Evolutionary conservation across 495 filamentous ascomycete genomes (phyloP), one percentile per base, ranked within the genome.

Genomic region (Clavariopsis aquatica): DNA sequence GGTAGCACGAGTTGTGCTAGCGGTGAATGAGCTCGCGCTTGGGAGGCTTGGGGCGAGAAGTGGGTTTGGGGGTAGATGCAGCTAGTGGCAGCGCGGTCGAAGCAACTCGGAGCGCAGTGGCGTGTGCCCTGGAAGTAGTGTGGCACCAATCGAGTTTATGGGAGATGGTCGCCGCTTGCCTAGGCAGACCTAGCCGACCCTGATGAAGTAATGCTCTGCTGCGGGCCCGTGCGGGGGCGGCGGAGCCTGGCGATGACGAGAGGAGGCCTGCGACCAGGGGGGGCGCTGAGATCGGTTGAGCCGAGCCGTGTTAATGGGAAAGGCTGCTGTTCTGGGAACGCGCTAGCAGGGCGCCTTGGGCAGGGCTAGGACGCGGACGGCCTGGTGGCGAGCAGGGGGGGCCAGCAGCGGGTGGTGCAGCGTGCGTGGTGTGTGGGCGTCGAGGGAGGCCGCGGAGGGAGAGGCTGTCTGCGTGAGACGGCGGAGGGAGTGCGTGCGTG

Each of bases 1-100:
- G 56, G 64, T 70, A 60, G 64, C 64, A 70, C 68, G 64, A 67
- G 60, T 64, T 36, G 59, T 70, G 64, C 52, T 66, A 66, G 64
- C 64, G 64, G 57, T 66, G 64, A 61, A 66, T 55, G 64, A 17
- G 52, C 52, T 38, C 23, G 52, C 23, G 34, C 27, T 60, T 57
- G 51, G 66, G 31, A 64, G 53, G 34, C n/a, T 53, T 49, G 61
- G 52, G 49, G 56, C 27, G 43, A 23, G 43, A 47, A 23, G 20
- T 4, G 43, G 43, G 36, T 41, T 47, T 47, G 4, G 43, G 20
- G 15, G 43, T 4, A 47, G 68, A 63, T 60, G 57, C 29, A 60
- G 61, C 63, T 67, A 66, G 64, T 41, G 52, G 63, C 23, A 62
- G 57, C 58, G 45, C 58, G 45, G 68, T 55, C 27, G 24, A 57